Evolutionary conservation across 257 asterid species (phyloP), one percentile per base, ranked within the genome.

Genomic region (Leptodermis oblonga): DNA sequence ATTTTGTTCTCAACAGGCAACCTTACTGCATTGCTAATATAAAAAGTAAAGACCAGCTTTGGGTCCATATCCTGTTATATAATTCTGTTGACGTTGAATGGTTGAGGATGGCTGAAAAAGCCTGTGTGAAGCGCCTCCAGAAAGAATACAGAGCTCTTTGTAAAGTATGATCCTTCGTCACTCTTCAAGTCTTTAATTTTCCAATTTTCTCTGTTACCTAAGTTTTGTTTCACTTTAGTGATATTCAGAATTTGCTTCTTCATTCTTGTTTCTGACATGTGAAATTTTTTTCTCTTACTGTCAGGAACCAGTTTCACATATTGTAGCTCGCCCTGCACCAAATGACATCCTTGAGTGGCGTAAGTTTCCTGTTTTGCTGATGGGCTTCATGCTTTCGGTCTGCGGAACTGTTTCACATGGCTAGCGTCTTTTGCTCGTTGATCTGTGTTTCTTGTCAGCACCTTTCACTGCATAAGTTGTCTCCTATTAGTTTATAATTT

Each of bases 261-360:
- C 45, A n/a, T 30, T 56, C 45, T 26, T 46, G 10, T 67, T 31
- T 6, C 52, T 36, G 34, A 26, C 3, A 60, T 46, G 59, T 30
- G 51, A 15, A 59, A 26, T 11, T 13, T 45, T 77, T 55, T 66
- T 62, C 37, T 62, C 20, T 73, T 72, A 70, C 66, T 72, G 73
- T 4, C 73, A 92, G 99, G 97, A 92, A 88, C 98, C 99, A 46
- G 98, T 92, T 81, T 88, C 99, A 45, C 88, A 89, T 81, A 91
- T 94, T 79, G 92, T 88, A 73, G 98, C 98, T 72, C 95, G 96
- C 34, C 99, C 99, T 82, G 79, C 81, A 66, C 97, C 93, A 55
- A 94, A 86, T 63, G 89, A 94, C 87, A 94, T 94, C 76, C 98
- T 94, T 67, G 99, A 91, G 78, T 94, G 99, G 98, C 97, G 98